phyloP scores from a whole-genome alignment of 2,329 filamentous ascomycete genomes.

The Trichoderma hamatum region DNA sequence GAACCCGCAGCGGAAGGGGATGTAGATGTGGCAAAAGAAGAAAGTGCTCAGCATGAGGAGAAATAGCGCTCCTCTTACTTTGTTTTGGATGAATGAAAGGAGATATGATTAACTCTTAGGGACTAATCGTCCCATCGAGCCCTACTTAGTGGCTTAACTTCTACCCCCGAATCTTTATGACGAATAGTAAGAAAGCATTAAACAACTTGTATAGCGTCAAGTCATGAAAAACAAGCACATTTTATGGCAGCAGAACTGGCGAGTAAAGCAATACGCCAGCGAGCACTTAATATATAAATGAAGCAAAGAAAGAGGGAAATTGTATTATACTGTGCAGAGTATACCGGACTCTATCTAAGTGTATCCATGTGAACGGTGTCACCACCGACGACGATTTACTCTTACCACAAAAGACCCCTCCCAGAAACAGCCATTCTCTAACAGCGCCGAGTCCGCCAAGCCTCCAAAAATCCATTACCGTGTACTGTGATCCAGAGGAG shows the following conservation, averaged over 20 bases:
- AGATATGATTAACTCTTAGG: background rate
- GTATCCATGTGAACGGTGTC: constrained; percentile 2
- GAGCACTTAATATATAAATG: background rate
- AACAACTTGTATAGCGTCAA: constrained; percentile 10
- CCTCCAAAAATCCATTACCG: background rate
- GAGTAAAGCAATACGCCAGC: background rate
- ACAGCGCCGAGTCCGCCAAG: background rate
- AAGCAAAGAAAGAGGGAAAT: background rate
- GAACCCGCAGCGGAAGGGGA: background rate
- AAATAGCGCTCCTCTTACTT: background rate
- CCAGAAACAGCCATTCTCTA: background rate
- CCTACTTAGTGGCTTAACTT: background rate
- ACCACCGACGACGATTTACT: background rate
- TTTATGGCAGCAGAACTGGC: background rate
- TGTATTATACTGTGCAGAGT: background rate
- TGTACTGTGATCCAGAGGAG: background rate
- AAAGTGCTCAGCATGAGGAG: background rate
- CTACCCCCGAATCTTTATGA: background rate
- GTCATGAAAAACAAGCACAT: background rate
- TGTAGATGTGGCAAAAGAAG: background rate
- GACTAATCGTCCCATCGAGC: background rate
- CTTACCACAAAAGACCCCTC: background rate
- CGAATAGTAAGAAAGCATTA: background rate
- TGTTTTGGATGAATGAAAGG: background rate
- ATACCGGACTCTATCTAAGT: background rate